Conservation (phyloP, 345 rosid species). For the Salix dunnii region DNA sequence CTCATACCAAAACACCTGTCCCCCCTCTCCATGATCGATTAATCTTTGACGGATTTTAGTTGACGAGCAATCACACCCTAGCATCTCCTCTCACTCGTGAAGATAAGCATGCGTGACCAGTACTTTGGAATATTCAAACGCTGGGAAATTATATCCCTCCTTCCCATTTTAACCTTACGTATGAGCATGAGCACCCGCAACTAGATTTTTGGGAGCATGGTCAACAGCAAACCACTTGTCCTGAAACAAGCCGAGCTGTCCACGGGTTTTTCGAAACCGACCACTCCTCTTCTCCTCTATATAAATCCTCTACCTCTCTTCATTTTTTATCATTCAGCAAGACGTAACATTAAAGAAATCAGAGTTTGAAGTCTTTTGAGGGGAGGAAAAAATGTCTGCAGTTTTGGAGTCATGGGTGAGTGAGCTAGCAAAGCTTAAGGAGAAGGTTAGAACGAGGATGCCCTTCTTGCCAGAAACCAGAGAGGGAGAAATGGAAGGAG, state of each 20-base stretch:
- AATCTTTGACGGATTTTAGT: no score
- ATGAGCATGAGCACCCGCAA: slow-evolving; percentile 20
- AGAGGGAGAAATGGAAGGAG: slow-evolving; percentile 12
- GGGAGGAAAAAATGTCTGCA: slow-evolving; percentile 35
- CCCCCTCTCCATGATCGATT: no score
- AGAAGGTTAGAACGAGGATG: slow-evolving; percentile 38
- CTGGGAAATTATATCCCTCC: neutral
- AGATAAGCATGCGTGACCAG: neutral
- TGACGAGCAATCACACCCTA: neutral
- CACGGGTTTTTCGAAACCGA: neutral
- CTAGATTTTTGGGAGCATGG: neutral
- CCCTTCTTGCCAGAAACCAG: slow-evolving; percentile 30
- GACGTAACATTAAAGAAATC: neutral
- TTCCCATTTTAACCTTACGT: neutral
- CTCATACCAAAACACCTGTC: no score
- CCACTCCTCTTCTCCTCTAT: neutral
- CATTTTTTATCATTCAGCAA: neutral
- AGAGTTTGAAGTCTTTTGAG: neutral
- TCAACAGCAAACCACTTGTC: neutral
- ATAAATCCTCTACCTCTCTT: neutral
- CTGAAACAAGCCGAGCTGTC: neutral
- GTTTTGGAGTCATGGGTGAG: slow-evolving; percentile 47
- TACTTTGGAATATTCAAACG: slow-evolving; percentile 3
- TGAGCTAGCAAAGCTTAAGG: slow-evolving; percentile 53
- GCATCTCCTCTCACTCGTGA: neutral